Evolutionary conservation across 108 stramenopile genomes (phyloP).

Genomic region (Phaeodactylum tricornutum): DNA sequence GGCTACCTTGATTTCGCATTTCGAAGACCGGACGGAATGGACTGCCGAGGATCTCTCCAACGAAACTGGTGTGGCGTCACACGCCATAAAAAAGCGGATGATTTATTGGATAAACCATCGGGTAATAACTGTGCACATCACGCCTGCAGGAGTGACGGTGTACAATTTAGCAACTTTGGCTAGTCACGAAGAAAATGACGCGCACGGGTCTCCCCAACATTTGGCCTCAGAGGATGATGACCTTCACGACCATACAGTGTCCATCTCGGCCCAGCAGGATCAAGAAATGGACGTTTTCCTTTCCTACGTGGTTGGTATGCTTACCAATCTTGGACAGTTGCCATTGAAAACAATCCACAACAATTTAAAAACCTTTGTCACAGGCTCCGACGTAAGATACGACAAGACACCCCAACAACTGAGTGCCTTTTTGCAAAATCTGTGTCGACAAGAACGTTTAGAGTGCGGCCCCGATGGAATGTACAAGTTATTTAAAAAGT

Average conservation of each 20-base stretch:
- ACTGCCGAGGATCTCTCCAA: slow-evolving; percentile 55
- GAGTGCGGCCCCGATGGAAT: slow-evolving; percentile 82
- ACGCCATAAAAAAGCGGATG: slow-evolving; percentile 64
- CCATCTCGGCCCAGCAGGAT: slow-evolving; percentile 60
- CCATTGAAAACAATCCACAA: slow-evolving; percentile 79
- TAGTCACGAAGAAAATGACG: slow-evolving; percentile 8
- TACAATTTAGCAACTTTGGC: slow-evolving; percentile 21
- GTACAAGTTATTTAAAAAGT: slow-evolving; percentile 73
- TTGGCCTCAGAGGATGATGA: slow-evolving; percentile 47
- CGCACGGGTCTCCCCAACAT: slow-evolving; percentile 6
- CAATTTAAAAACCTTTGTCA: slow-evolving; percentile 84
- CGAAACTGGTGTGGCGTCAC: slow-evolving; percentile 62
- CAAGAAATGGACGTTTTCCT: slow-evolving; percentile 78
- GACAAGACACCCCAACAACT: slow-evolving; percentile 77
- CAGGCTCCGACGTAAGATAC: slow-evolving; percentile 77
- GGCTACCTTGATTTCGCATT: slow-evolving; percentile 88
- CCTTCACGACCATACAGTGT: slow-evolving; percentile 42
- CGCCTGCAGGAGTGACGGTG: slow-evolving; percentile 7
- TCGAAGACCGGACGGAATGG: slow-evolving; percentile 74
- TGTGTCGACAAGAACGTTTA: slow-evolving; percentile 71
- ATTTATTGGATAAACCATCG: slow-evolving; percentile 79
- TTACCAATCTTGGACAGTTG: slow-evolving; percentile 70
- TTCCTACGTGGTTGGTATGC: slow-evolving; percentile 83
- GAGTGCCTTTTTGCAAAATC: slow-evolving; percentile 55
- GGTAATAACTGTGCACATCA: slow-evolving; percentile 36